A percentile compares a stretch with the other conserved stretches of the same genome.
Evolutionary conservation across 352 stramenopile species (phyloP).

Genomic region (Phytopythium delawarense): DNA sequence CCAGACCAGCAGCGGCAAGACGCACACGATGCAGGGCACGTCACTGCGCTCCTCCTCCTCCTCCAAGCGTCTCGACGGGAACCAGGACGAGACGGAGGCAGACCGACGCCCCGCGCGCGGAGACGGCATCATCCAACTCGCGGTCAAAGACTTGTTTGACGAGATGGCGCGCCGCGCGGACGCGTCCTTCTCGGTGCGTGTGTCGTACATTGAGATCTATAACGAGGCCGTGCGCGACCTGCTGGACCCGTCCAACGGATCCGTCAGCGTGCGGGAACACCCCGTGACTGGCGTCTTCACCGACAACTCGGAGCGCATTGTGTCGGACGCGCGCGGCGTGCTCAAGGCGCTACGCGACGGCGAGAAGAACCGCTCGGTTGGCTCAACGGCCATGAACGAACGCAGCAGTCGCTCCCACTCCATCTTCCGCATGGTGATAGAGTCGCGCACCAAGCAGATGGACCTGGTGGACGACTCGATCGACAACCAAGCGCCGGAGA

Average conservation of each 20-base stretch:
- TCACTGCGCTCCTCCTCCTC: slow-evolving; percentile 10
- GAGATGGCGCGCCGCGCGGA: slow-evolving; percentile 40
- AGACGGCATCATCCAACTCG: slow-evolving; percentile 36
- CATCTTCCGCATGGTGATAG: slow-evolving; percentile 38
- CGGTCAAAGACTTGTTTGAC: slow-evolving; percentile 48
- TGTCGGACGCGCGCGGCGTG: slow-evolving; percentile 33
- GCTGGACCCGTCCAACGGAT: slow-evolving; percentile 38
- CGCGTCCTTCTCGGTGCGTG: slow-evolving; percentile 86
- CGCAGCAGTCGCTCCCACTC: slow-evolving; percentile 53
- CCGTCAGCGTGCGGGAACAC: slow-evolving; percentile 41
- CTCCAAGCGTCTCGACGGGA: slow-evolving; percentile 5
- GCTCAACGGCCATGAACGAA: slow-evolving; percentile 53
- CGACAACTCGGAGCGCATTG: slow-evolving; percentile 38
- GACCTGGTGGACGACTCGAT: slow-evolving; percentile 13
- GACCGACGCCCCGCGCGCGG: slow-evolving; percentile 22
- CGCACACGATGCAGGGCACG: slow-evolving; percentile 67
- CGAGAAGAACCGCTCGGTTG: slow-evolving; percentile 35
- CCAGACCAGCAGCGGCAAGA: slow-evolving; percentile 83
- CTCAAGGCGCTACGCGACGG: slow-evolving; percentile 35
- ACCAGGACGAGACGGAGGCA: slow-evolving; percentile 24
- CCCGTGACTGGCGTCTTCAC: slow-evolving; percentile 47
- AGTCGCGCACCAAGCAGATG: slow-evolving; percentile 19
- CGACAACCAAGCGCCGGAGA: slow-evolving; percentile 9
- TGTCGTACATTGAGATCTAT: slow-evolving; percentile 98
- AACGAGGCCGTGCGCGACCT: slow-evolving; percentile 96